Conservation (phyloP, 371 early-diverging fungal species). For the Syncephalastrum racemosum region DNA sequence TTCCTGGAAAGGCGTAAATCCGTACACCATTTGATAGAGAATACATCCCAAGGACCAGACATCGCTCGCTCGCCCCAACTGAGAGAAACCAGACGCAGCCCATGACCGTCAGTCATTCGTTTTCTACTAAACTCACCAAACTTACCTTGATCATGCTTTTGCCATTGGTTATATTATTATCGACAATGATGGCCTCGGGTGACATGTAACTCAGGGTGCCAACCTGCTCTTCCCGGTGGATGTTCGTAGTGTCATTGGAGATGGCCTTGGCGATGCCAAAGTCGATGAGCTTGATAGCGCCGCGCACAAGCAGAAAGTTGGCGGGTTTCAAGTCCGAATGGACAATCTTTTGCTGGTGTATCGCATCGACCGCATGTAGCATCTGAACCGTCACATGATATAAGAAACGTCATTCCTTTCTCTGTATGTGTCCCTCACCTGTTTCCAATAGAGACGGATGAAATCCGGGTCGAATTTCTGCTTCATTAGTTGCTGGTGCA, state of each 20-base stretch:
- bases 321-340: conserved; percentile 98
- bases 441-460: conserved; percentile 83
- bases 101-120: not conserved
- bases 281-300: conserved; percentile 91
- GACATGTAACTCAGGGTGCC: conserved; percentile 99
- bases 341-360: conserved; percentile 88
- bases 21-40: conserved; percentile 95
- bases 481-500: conserved; percentile 54
- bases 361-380: conserved; percentile 85
- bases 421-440: conserved; percentile 42
- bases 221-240: conserved; percentile 84
- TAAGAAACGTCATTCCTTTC: not conserved
- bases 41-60: conserved; percentile 99
- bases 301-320: conserved; percentile 87
- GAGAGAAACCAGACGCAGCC: not conserved
- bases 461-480: conserved; percentile 65
- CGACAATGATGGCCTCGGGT: conserved; percentile 81
- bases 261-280: conserved; percentile 99
- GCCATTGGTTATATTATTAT: not conserved
- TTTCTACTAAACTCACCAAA: conserved; percentile 1
- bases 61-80: conserved; percentile 79
- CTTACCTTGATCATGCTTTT: conserved; percentile 38
- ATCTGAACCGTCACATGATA: conserved; percentile 58
- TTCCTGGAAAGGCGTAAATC: conserved; percentile 84
- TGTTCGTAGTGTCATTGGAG: conserved; percentile 93